Percentiles rank a stretch among this genome's conserved stretches.
Evolutionary conservation across 345 rosid species (phyloP).

Genomic region (Eucalyptus cladocalyx): DNA sequence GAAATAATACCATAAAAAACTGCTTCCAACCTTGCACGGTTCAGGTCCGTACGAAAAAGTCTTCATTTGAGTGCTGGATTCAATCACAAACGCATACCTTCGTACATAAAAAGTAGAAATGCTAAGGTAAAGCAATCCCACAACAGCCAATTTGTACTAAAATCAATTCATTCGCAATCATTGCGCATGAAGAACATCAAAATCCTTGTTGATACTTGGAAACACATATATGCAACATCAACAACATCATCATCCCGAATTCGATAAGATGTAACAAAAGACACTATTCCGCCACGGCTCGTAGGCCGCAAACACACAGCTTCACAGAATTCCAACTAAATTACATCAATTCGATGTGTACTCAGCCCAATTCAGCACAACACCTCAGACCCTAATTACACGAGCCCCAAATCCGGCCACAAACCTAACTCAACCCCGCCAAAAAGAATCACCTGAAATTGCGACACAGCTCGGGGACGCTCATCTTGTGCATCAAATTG

Average conservation of each 20-base stretch:
- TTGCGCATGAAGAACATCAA: not conserved
- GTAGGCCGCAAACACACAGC: not conserved
- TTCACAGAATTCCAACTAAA: not conserved
- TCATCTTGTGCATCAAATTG: constrained; percentile 58
- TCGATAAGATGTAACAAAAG: not conserved
- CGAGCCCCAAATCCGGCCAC: not conserved
- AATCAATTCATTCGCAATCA: not conserved
- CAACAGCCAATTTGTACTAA: not conserved
- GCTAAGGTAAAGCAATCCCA: not conserved
- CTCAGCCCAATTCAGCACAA: not conserved
- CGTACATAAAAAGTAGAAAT: not conserved
- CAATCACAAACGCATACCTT: not conserved
- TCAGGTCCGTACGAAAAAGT: not conserved
- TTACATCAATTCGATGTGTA: not conserved
- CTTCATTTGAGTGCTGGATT: not conserved
- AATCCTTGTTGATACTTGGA: not conserved
- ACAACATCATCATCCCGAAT: not conserved
- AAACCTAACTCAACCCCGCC: not conserved
- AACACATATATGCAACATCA: not conserved
- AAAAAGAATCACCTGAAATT: constrained; percentile 52
- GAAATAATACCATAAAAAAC: not conserved
- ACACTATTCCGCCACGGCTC: not conserved
- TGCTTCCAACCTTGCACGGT: not conserved
- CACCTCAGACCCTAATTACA: not conserved
- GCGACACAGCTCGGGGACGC: constrained; percentile 8